Percentiles rank a stretch among this genome's conserved stretches.
phyloP scores from a whole-genome alignment of 2,329 filamentous ascomycete species.

The Lojkania enalia region DNA sequence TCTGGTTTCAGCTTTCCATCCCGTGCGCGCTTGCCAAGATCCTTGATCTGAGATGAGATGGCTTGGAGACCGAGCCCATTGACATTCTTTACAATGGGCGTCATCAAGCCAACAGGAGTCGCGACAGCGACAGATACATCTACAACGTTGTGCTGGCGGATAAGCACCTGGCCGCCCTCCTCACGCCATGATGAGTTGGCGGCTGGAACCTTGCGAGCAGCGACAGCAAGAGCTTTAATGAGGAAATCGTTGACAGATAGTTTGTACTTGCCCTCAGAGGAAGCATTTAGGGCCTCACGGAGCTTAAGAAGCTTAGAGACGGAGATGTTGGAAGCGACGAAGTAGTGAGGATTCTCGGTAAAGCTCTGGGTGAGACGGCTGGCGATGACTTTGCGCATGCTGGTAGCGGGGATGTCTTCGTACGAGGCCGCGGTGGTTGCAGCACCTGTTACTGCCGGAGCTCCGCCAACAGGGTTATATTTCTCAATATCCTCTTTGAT shows the following conservation, averaged over 20 bases:
- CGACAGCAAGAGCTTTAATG: conserved; percentile 90
- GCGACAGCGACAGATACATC: conserved; percentile 96
- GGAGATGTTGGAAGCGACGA: conserved; percentile 86
- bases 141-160: conserved; percentile 90
- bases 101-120: conserved; percentile 92
- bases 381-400: conserved; percentile 99
- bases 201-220: conserved; percentile 88
- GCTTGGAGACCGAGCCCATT: conserved; percentile 82
- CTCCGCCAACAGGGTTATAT: conserved; percentile 61
- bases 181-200: conserved; percentile 94
- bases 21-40: conserved; percentile 92
- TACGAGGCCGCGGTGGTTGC: conserved; percentile 66
- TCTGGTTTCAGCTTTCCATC: conserved; percentile 99
- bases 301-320: conserved; percentile 96
- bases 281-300: conserved; percentile 86
- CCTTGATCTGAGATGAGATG: conserved; percentile 90
- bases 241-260: conserved; percentile 99
- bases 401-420: conserved; percentile 80
- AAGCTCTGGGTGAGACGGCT: conserved; percentile 85
- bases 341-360: conserved; percentile 97
- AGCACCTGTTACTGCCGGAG: conserved; percentile 53
- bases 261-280: conserved; percentile 92
- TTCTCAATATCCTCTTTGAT: conserved; percentile 94
- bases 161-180: conserved; percentile 73
- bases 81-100: conserved; percentile 90